A percentile compares a stretch with the other conserved stretches of the same genome.
Conservation (phyloP, 176 grass and related monocot species). For the Stipa capillata region DNA sequence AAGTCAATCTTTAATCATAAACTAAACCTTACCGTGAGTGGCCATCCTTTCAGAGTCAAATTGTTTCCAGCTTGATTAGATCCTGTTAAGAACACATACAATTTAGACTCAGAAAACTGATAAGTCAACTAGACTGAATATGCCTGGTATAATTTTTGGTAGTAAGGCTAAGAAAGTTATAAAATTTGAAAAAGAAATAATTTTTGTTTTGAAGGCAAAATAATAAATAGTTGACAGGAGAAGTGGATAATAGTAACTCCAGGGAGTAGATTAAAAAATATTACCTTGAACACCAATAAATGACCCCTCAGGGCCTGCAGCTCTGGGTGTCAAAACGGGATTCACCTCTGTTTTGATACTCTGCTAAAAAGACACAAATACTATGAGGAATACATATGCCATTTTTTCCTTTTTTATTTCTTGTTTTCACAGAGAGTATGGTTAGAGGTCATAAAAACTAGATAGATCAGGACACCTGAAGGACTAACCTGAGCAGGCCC, state of each 20-base stretch:
- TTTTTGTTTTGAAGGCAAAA: neutral
- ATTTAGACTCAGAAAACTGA: constrained; percentile 10
- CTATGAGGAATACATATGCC: neutral
- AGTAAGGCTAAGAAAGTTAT: neutral
- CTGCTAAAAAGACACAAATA: constrained; percentile 40
- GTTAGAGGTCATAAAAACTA: neutral
- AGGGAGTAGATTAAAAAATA: neutral
- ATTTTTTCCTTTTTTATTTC: neutral
- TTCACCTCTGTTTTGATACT: constrained; percentile 92
- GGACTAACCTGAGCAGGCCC: constrained; percentile 65
- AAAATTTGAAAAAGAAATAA: constrained; percentile 1
- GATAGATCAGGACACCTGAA: constrained; percentile 9
- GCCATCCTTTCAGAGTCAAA: constrained; percentile 99
- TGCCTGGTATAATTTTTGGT: neutral
- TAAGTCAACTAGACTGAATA: constrained; percentile 6
- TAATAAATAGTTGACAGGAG: neutral
- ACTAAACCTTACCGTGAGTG: constrained; percentile 70
- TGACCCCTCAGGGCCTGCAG: constrained; percentile 68
- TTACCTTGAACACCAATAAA: constrained; percentile 89
- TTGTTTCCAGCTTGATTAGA: constrained; percentile 89
- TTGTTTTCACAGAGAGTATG: neutral
- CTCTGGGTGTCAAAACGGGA: constrained; percentile 73
- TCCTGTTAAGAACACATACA: constrained; percentile 48
- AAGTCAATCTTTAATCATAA: neutral
- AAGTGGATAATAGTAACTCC: constrained; percentile 3